Base-by-base conservation (phyloP, 1,139 yeast species). In the Groenewaldozyma auringiensis region DNA sequence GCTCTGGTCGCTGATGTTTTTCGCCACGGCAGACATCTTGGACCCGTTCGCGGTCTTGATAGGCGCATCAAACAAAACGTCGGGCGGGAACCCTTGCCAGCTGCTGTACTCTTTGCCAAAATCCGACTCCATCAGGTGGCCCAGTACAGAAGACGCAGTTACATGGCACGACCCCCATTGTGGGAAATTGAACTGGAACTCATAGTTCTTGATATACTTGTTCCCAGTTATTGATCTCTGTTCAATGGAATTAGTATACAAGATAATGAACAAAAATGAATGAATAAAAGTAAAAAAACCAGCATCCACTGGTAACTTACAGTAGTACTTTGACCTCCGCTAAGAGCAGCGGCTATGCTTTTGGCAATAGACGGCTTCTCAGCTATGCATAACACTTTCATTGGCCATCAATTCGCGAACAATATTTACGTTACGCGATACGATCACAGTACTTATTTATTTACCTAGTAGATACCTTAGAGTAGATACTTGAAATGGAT, bases 321-420 rank as follows among this genome's bases (percentile, higher is more conserved):
- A 13, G 55, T 50, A 6, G 61, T 60, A 27, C 72, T 68, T 3
- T 74, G 61, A 0, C 94, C 94, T 4, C 95, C 95, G 20, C 92
- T 80, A 3, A 92, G 73, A 1, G 82, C 80, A 29, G 66, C 62
- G 0, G 96, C 78, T 13, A 94, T 92, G 21, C 88, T 84, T 61
- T 83, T 86, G 8, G 97, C 94, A 44, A 94, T 92, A 1, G 96
- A 85, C 47, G 95, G 95, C 66, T 94, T 94, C 67, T 94, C 99
- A 1, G 99, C 98, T 49, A 94, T 96, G 66, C 97, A 92, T 46
- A 94, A 75, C 4, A 94, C 78, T 59, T 71, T 80, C 88, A 25
- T 25, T 25, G n/a, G n/a, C n/a, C n/a, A n/a, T n/a, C n/a, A n/a
- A n/a, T n/a, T n/a, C n/a, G n/a, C n/a, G n/a, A n/a, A n/a, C n/a